Evolutionary conservation across 352 stramenopile species (phyloP), one percentile per base, ranked within the genome.

Genomic region (Globisporangium spiculum): DNA sequence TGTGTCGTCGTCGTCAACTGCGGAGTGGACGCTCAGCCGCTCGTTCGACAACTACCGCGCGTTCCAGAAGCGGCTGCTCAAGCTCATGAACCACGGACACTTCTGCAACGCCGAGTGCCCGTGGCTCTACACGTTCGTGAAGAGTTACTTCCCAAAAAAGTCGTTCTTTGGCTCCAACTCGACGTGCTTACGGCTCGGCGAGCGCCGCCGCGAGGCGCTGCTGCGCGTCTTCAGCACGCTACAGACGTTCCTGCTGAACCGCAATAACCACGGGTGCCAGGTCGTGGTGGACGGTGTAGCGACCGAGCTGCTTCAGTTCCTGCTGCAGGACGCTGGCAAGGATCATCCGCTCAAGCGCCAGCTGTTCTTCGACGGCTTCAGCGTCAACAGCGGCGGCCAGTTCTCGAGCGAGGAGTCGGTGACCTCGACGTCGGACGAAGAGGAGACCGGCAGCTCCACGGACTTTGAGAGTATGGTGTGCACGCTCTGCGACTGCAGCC

Each of bases 61-160:
- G 22, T 64, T 86, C 24, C 75, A 81, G 64, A 72, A 83, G 60
- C 71, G 74, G 9, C 38, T 86, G 52, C 65, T 86, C 14, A 56
- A 65, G 38, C 46, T 75, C 36, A 66, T 86, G 41, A 60, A 74
- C n/a, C 61, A 61, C 36, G 75, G 75, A 60, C 76, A 86, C 59
- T 70, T 61, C 5, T 86, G 78, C 63, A 60, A 60, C 16, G 76
- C 75, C 41, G 78, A 82, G 63, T 84, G 78, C 48, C 76, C 74
- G 60, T 83, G 76, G 76, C 52, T 84, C 5, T 74, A 79, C 54
- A 71, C 62, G 4, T 75, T 84, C 26, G 63, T 86, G 18, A 80
- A 76, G 60, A 74, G 73, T 44, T 76, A 82, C 48, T 86, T 83
- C 56, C 78, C 78, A n/a, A 82, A 75, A 63, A 66, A 64, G 16